A percentile compares a stretch with the other conserved stretches of the same genome.
phyloP scores from a whole-genome alignment of 345 rosid genomes.

The Kandelia obovata region DNA sequence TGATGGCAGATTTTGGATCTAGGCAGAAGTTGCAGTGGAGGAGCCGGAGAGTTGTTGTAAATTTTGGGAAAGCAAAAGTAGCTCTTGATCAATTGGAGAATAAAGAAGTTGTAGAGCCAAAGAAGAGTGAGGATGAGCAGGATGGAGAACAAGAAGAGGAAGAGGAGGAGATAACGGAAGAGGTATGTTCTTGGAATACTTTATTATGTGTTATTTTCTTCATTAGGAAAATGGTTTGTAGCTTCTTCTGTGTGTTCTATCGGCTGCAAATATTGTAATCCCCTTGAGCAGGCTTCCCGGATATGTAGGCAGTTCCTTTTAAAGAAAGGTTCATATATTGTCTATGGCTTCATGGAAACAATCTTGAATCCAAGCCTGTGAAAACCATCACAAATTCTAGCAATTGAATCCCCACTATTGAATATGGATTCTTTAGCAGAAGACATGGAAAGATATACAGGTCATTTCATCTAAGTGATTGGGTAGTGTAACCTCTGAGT shows the following conservation, averaged over 20 bases:
- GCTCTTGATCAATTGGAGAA: conserved; percentile 91
- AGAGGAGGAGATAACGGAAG: conserved; percentile 71
- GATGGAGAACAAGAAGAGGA: conserved; percentile 42
- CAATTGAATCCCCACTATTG: no score
- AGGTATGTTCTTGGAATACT: conserved; percentile 36
- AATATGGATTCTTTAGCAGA: no score
- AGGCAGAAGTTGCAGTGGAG: conserved; percentile 84
- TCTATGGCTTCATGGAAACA: no score
- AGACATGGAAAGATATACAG: no score
- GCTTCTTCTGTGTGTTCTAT: neutral
- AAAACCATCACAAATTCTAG: no score
- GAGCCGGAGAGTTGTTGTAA: conserved; percentile 54
- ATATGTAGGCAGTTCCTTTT: no score
- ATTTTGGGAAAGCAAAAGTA: conserved; percentile 74
- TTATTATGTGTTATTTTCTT: neutral
- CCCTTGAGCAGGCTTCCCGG: no score
- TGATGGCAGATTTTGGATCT: conserved; percentile 78
- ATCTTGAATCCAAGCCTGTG: no score
- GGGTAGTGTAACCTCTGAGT: no score
- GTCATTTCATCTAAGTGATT: no score
- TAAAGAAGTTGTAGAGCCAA: conserved; percentile 50
- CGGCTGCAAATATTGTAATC: no score
- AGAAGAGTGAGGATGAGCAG: conserved; percentile 55
- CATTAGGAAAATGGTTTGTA: neutral
- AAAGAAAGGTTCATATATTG: no score